Conservation (phyloP, 192 early-diverging fungal genomes). For the Coemansia asiatica region DNA sequence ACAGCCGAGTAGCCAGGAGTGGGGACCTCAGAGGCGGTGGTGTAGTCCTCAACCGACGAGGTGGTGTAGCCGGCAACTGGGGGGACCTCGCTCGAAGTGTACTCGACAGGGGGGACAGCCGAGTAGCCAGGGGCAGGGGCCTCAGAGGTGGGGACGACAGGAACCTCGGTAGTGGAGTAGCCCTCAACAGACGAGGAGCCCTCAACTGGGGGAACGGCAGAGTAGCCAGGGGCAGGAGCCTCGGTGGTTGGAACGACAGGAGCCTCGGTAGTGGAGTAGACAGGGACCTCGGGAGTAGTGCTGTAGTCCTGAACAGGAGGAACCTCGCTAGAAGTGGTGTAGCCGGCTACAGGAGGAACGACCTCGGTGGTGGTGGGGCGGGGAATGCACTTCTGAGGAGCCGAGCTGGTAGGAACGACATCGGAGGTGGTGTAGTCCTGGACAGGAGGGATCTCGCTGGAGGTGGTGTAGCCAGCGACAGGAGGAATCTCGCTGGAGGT, state of each 20-base stretch:
- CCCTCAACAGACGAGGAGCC: neutral
- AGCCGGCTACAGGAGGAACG: neutral
- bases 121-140: conserved; percentile 11
- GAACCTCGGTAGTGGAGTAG: conserved; percentile 7
- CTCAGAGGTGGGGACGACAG: neutral
- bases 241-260: neutral
- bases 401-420: conserved; percentile 1
- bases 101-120: conserved; percentile 3
- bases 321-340: neutral
- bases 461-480: neutral
- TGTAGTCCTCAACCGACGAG: neutral
- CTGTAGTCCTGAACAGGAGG: neutral
- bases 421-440: neutral
- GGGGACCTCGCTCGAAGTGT: neutral
- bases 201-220: neutral
- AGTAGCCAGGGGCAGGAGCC: neutral
- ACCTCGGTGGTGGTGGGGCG: neutral
- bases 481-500: neutral
- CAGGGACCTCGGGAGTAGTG: no score
- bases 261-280: neutral
- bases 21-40: neutral
- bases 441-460: no score
- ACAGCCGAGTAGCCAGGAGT: conserved; percentile 12
- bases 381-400: neutral
- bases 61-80: neutral